Evolutionary conservation across 2,329 filamentous ascomycete genomes (phyloP).

Genomic region (Coniochaeta hoffmannii): DNA sequence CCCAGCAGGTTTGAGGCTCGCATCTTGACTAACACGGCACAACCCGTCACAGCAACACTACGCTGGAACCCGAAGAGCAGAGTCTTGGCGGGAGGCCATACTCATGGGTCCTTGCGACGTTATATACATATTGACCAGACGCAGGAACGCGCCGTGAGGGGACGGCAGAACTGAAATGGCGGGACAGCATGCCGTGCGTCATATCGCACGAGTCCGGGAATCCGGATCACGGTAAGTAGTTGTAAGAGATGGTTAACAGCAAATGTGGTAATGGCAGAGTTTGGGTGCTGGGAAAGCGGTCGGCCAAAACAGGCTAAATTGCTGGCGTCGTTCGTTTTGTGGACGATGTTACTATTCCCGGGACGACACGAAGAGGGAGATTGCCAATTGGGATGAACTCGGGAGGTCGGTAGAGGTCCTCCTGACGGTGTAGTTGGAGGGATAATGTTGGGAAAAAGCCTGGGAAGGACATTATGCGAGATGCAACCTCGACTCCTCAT

Average conservation of each 20-base stretch:
- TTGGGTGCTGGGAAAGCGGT: not conserved
- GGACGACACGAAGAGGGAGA: not conserved
- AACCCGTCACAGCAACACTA: not conserved
- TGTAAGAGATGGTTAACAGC: not conserved
- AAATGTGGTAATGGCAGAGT: not conserved
- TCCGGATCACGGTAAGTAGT: not conserved
- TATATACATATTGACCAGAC: slow-evolving; percentile 4
- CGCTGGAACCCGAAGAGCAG: not conserved
- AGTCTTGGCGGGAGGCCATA: not conserved
- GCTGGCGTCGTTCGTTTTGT: not conserved
- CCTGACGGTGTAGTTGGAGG: not conserved
- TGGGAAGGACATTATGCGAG: not conserved
- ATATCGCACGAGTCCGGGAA: not conserved
- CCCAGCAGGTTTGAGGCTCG: slow-evolving; percentile 1
- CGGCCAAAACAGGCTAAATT: not conserved
- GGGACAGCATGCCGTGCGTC: not conserved
- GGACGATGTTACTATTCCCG: not conserved
- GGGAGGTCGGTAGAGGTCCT: not conserved
- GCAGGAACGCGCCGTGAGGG: not conserved
- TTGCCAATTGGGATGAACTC: not conserved
- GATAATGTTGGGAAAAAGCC: not conserved
- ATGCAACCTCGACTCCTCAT: not conserved
- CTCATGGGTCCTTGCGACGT: not conserved
- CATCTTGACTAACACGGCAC: not conserved
- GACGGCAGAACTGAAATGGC: not conserved